phyloP scores from a whole-genome alignment of 73 alveolate species.

The Paramecium bursaria region DNA sequence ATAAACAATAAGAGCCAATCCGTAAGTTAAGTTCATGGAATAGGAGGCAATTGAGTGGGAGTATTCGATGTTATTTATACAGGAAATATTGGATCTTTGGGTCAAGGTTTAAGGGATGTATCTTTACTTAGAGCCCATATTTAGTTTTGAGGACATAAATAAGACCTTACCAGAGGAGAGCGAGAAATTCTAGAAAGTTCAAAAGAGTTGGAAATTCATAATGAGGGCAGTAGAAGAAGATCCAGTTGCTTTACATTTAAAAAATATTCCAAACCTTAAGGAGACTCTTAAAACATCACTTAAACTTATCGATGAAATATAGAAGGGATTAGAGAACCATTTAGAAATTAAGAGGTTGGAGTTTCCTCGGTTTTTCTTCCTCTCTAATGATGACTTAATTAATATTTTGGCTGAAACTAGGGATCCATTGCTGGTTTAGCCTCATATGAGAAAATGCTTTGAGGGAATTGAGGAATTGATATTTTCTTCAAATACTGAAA shows the following conservation, averaged over 20 bases:
- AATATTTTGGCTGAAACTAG: conserved; percentile 94
- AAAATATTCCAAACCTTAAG: conserved; percentile 84
- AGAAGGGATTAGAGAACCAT: conserved; percentile 81
- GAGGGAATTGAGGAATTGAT: conserved; percentile 92
- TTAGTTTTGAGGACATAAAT: conserved; percentile 95
- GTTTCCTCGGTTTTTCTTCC: conserved; percentile 98
- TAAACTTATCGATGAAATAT: conserved; percentile 65
- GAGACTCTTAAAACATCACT: conserved; percentile 83
- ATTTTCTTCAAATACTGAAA: conserved; percentile 95
- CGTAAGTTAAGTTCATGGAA: conserved; percentile 87
- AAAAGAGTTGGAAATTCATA: conserved; percentile 92
- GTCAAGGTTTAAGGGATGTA: conserved; percentile 92
- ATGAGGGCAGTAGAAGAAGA: conserved; percentile 87
- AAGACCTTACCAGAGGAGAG: conserved; percentile 94
- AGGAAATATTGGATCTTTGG: conserved; percentile 97
- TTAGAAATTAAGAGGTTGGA: conserved; percentile 89
- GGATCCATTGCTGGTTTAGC: conserved; percentile 98
- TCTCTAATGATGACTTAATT: conserved; percentile 80
- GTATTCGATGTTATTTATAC: conserved; percentile 85
- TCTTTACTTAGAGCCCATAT: conserved; percentile 95
- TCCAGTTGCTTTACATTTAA: conserved; percentile 86
- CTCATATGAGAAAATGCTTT: conserved; percentile 98
- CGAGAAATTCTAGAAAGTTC: conserved; percentile 89
- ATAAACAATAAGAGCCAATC: conserved; percentile 91
- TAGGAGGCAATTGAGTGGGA: conserved; percentile 97